Evolutionary conservation across 164 flowering plant species (phyloP).

Genomic region (Vitis rupestris): DNA sequence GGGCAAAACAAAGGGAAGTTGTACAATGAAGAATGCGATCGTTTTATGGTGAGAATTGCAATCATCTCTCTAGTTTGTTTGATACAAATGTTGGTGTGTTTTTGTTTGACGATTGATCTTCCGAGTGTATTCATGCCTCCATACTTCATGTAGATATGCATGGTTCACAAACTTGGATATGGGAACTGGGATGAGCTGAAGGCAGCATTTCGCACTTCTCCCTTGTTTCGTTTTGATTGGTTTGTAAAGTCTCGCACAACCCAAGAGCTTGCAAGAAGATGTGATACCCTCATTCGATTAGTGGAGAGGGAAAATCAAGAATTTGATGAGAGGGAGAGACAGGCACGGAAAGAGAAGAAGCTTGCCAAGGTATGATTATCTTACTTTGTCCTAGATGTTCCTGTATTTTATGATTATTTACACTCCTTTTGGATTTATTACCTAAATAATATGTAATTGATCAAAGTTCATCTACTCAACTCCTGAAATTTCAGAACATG

Average conservation of each 20-base stretch:
- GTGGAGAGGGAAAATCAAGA: slow-evolving; percentile 98
- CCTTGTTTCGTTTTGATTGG: slow-evolving; percentile 97
- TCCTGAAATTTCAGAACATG: slow-evolving; percentile 31
- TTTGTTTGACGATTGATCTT: not conserved
- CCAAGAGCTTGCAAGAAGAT: slow-evolving; percentile 98
- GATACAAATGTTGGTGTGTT: not conserved
- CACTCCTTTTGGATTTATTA: not conserved
- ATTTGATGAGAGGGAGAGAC: slow-evolving; percentile 94
- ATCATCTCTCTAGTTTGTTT: not conserved
- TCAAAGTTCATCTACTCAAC: not conserved
- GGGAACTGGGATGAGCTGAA: slow-evolving; percentile 99
- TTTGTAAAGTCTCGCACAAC: slow-evolving; percentile 97
- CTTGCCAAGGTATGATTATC: slow-evolving; percentile 73
- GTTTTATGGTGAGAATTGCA: slow-evolving; percentile 76
- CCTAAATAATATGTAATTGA: not conserved
- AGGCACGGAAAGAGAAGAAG: slow-evolving; percentile 96
- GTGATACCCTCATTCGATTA: slow-evolving; percentile 90
- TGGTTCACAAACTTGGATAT: slow-evolving; percentile 98
- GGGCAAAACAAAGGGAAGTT: slow-evolving; percentile 99
- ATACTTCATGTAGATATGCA: slow-evolving; percentile 65
- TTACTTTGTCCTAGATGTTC: not conserved
- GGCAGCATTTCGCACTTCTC: slow-evolving; percentile 94
- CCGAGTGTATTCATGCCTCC: not conserved
- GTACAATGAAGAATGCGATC: slow-evolving; percentile 99
- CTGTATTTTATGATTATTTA: not conserved